Conservation (phyloP, 2,329 filamentous ascomycete species). For the Colletotrichum tropicicola region DNA sequence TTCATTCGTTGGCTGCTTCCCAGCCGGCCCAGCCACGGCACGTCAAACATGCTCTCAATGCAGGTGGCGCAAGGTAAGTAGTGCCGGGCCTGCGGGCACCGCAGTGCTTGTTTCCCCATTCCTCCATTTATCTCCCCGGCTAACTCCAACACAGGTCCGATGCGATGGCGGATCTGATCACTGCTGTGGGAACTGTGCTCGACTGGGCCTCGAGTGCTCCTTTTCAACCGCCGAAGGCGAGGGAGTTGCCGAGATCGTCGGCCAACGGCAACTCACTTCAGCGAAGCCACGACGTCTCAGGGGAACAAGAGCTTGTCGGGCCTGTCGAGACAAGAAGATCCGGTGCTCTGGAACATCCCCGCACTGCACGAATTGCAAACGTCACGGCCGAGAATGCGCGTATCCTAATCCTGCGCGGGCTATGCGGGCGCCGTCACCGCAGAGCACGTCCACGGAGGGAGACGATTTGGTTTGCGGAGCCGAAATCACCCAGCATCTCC, state of each 20-base stretch:
- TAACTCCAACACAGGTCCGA: constrained; percentile 27
- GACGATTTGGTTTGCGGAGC: background rate
- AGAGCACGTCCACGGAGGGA: constrained; percentile 15
- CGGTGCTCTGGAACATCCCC: constrained; percentile 35
- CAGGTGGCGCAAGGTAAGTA: constrained; percentile 33
- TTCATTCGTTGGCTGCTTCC: constrained; percentile 32
- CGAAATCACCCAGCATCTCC: constrained; percentile 30
- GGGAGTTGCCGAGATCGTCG: background rate
- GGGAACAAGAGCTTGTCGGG: constrained; percentile 35
- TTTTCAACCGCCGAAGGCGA: constrained; percentile 25
- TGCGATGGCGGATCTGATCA: constrained; percentile 41
- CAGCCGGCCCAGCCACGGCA: constrained; percentile 12
- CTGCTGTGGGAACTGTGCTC: constrained; percentile 42
- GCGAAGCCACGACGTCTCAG: constrained; percentile 30
- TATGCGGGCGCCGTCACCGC: background rate
- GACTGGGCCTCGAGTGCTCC: constrained; percentile 44
- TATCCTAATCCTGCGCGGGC: constrained; percentile 29
- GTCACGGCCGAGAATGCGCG: constrained; percentile 30
- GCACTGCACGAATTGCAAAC: constrained; percentile 34
- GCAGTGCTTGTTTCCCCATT: background rate
- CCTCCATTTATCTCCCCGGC: background rate
- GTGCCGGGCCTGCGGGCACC: background rate
- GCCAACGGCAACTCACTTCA: constrained; percentile 23
- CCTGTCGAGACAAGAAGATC: constrained; percentile 38
- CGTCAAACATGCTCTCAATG: constrained; percentile 37